A percentile compares a stretch with the other conserved stretches of the same genome.
Evolutionary conservation across 768 basidiomycete genomes (phyloP).

Genomic region (Phlegmacium glaucopus): DNA sequence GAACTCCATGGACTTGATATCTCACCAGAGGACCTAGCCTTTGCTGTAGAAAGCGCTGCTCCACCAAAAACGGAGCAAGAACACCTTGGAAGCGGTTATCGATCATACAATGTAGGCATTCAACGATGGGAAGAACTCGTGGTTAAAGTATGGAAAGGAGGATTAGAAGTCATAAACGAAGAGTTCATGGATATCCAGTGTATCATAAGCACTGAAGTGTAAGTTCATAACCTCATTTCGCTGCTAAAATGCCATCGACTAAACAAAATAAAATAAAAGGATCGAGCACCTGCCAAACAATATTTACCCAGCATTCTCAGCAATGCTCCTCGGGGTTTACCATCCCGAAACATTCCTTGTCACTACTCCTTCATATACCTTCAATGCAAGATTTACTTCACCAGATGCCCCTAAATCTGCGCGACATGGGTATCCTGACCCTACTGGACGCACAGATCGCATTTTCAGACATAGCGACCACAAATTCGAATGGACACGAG

Average conservation of each 20-base stretch:
- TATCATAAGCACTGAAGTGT: constrained; percentile 83
- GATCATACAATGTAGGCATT: constrained; percentile 24
- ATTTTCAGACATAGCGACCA: constrained; percentile 82
- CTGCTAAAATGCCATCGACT: too few species aligned
- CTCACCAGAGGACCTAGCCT: constrained; percentile 45
- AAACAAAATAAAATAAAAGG: constrained; percentile 31
- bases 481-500: constrained; percentile 84
- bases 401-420: constrained; percentile 43
- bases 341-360: constrained; percentile 69
- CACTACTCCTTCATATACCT: constrained; percentile 85
- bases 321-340: constrained; percentile 73
- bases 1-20: constrained; percentile 72
- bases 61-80: constrained; percentile 33
- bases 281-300: constrained; percentile 74
- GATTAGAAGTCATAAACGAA: constrained; percentile 63
- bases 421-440: constrained; percentile 61
- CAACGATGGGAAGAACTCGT: constrained; percentile 68
- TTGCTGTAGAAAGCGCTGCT: constrained; percentile 46
- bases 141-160: constrained; percentile 72
- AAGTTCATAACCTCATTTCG: constrained; percentile 23
- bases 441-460: constrained; percentile 69
- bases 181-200: constrained; percentile 64
- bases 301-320: constrained; percentile 60
- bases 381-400: constrained; percentile 70
- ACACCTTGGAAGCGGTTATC: constrained; percentile 13